Percentiles rank a stretch among this genome's conserved stretches.
phyloP scores from a whole-genome alignment of 1,139 yeast genomes.

The Pichia sp. region DNA sequence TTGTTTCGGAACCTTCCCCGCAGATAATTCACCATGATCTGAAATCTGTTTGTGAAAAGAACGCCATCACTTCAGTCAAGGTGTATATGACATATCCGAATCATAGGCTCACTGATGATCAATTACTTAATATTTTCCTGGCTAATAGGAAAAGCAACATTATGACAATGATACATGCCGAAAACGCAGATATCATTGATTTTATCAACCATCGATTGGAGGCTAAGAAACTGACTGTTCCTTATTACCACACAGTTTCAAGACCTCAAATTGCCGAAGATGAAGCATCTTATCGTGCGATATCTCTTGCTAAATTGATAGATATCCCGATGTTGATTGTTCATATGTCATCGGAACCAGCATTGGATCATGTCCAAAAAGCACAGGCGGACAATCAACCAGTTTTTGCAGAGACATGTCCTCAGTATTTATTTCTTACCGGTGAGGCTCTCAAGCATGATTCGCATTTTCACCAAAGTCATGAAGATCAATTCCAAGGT shows the following conservation, averaged over 20 bases:
- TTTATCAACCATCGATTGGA: constrained; percentile 33
- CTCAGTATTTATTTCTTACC: constrained; percentile 36
- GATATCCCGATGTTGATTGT: constrained; percentile 36
- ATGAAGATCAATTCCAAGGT: constrained; percentile 28
- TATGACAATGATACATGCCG: constrained; percentile 44
- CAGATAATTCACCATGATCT: constrained; percentile 24
- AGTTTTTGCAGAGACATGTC: constrained; percentile 37
- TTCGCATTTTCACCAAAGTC: constrained; percentile 20
- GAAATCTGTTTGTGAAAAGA: constrained; percentile 21
- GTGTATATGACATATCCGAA: constrained; percentile 39
- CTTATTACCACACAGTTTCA: constrained; percentile 37
- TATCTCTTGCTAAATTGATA: constrained; percentile 25
- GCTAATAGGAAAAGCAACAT: constrained; percentile 33
- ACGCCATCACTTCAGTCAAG: constrained; percentile 38
- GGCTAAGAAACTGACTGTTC: constrained; percentile 29
- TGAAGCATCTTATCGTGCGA: constrained; percentile 41
- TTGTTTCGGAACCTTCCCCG: constrained; percentile 25
- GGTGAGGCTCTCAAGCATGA: constrained; percentile 23
- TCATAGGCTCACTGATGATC: constrained; percentile 32
- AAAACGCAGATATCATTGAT: constrained; percentile 37
- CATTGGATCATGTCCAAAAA: constrained; percentile 31
- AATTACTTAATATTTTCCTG: constrained; percentile 31
- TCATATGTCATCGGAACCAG: constrained; percentile 38
- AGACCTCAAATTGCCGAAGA: constrained; percentile 40
- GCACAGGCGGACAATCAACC: constrained; percentile 31